Evolutionary conservation across 2,329 filamentous ascomycete species (phyloP).

Genomic region (Chrysoporthe puriensis): DNA sequence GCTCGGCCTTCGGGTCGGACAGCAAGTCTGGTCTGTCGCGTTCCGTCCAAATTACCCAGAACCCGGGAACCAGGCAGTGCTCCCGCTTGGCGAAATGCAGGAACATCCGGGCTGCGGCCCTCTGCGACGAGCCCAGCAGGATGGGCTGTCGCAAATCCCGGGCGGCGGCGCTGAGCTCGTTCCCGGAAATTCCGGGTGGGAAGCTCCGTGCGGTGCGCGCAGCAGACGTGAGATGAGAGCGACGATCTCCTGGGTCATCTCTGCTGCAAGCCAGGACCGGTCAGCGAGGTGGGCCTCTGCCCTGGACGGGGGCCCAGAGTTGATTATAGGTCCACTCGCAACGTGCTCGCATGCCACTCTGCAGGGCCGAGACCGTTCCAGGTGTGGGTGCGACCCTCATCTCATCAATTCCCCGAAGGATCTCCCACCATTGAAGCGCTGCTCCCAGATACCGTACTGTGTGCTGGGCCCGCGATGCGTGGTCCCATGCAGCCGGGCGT

Average conservation of each 20-base stretch:
- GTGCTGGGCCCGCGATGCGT: background rate
- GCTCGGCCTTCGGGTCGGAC: background rate
- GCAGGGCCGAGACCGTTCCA: background rate
- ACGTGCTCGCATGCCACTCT: background rate
- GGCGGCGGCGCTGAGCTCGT: background rate
- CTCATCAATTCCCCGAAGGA: conserved; percentile 1
- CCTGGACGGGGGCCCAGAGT: background rate
- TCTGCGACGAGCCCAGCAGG: too few species aligned
- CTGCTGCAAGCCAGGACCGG: background rate
- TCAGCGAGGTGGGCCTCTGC: too few species aligned
- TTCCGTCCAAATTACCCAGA: background rate
- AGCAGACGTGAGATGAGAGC: too few species aligned
- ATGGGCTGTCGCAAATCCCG: background rate
- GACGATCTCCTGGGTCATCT: too few species aligned
- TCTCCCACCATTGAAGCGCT: background rate
- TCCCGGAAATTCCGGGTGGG: too few species aligned
- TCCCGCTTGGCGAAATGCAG: conserved; percentile 6
- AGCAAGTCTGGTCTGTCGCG: background rate
- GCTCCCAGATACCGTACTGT: background rate
- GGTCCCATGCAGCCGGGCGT: too few species aligned
- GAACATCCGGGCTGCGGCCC: background rate
- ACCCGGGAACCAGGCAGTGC: background rate
- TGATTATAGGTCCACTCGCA: background rate
- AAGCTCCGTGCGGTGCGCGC: background rate
- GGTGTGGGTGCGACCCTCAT: background rate